Evolutionary conservation across 257 asterid genomes (phyloP).

Genomic region (Nicotiana undulata): DNA sequence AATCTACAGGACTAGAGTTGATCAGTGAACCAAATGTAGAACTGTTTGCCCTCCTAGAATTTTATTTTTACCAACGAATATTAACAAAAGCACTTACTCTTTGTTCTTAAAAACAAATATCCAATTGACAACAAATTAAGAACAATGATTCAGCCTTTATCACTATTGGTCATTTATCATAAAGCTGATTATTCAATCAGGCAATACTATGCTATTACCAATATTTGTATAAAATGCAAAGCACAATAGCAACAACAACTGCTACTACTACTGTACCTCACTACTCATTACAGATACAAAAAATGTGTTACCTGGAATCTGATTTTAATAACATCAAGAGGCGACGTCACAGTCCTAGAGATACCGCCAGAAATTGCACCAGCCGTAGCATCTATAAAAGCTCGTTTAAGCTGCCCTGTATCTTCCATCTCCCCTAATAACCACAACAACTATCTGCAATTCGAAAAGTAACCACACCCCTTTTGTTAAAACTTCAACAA

Average conservation of each 20-base stretch:
- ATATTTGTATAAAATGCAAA: neutral
- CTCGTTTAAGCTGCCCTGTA: slow-evolving; percentile 66
- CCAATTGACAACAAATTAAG: neutral
- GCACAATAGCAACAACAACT: neutral
- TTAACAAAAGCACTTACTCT: neutral
- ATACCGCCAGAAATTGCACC: slow-evolving; percentile 86
- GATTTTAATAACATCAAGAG: slow-evolving; percentile 92
- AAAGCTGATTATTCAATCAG: neutral
- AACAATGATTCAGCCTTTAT: neutral
- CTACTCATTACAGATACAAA: neutral
- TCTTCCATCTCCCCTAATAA: slow-evolving; percentile 79
- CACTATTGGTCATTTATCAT: neutral
- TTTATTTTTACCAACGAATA: neutral
- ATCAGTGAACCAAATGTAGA: neutral
- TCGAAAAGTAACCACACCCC: slow-evolving; percentile 10
- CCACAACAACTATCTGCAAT: slow-evolving; percentile 30
- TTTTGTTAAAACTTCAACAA: neutral
- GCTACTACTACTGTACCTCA: neutral
- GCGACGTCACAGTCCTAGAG: slow-evolving; percentile 83
- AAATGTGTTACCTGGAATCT: slow-evolving; percentile 70
- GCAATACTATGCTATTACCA: neutral
- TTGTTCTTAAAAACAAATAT: neutral
- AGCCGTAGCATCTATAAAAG: slow-evolving; percentile 64
- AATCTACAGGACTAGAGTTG: neutral
- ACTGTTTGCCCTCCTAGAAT: neutral